Percentiles rank a stretch among this genome's conserved stretches.
Evolutionary conservation across 345 rosid genomes (phyloP).

Genomic region (Syzygium aromaticum): DNA sequence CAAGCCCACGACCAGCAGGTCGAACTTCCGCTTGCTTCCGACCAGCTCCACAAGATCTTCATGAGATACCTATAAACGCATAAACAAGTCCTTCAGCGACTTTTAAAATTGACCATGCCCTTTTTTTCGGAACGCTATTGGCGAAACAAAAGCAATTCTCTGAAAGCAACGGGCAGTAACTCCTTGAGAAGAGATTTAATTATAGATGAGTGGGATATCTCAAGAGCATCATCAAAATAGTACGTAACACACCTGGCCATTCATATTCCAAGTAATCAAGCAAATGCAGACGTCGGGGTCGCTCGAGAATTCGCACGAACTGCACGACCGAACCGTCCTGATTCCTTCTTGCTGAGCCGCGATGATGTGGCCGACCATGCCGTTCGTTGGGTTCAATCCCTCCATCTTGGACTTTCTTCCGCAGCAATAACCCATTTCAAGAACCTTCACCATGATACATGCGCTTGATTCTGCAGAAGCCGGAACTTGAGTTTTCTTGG

Average conservation of each 20-base stretch:
- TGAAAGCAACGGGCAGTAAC: not conserved
- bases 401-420: not conserved
- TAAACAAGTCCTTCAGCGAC: not conserved
- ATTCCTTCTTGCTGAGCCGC: conserved; percentile 29
- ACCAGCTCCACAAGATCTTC: conserved; percentile 36
- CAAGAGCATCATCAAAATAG: not conserved
- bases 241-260: conserved; percentile 41
- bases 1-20: conserved; percentile 38
- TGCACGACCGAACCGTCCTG: conserved; percentile 28
- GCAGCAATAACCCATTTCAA: not conserved
- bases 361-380: not conserved
- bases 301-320: conserved; percentile 32
- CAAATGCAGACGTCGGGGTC: conserved; percentile 56
- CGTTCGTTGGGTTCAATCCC: not conserved
- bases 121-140: too few species aligned
- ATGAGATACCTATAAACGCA: conserved; percentile 13
- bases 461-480: not conserved
- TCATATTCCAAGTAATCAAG: conserved; percentile 73
- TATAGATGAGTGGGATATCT: not conserved
- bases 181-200: not conserved
- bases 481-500: not conserved
- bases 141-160: not conserved
- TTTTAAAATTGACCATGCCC: too few species aligned
- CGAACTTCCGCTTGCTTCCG: conserved; percentile 27
- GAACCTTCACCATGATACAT: not conserved